Evolutionary conservation across 2,329 filamentous ascomycete species (phyloP).

Genomic region (Geosmithia morbida): DNA sequence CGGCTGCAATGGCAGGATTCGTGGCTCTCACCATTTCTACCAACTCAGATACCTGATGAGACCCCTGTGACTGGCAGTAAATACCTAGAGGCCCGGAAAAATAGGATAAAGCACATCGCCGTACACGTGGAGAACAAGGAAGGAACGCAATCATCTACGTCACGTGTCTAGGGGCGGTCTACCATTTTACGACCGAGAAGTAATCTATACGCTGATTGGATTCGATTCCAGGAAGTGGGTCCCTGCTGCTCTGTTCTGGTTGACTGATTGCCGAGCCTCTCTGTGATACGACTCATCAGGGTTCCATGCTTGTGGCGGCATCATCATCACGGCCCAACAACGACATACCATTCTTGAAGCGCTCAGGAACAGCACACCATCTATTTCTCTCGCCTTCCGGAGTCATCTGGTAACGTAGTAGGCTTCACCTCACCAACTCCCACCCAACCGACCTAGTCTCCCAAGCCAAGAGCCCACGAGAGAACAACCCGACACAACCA

Average conservation of each 20-base stretch:
- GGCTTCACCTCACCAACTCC: conserved; percentile 2
- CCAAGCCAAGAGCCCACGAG: background rate
- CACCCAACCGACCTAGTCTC: conserved; percentile 1
- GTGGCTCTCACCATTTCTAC: too few relatives aligned
- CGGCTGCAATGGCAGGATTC: too few relatives aligned
- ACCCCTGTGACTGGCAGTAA: too few relatives aligned
- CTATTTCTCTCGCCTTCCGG: background rate
- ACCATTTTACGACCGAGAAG: background rate
- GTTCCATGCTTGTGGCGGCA: background rate
- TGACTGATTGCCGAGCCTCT: background rate
- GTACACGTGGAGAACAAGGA: too few relatives aligned
- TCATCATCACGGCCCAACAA: background rate
- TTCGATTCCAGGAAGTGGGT: background rate
- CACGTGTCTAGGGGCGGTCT: background rate
- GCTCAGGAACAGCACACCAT: background rate
- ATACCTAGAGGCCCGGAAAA: too few relatives aligned
- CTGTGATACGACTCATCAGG: background rate
- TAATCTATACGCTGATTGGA: background rate
- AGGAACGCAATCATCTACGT: background rate
- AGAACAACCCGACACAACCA: conserved; percentile 9
- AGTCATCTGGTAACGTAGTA: background rate
- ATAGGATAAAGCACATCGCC: too few relatives aligned
- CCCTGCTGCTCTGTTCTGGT: background rate
- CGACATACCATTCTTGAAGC: background rate
- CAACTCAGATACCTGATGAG: too few relatives aligned